Percentiles rank a stretch among this genome's conserved stretches.
These are phyloP conservation scores for Fusarium bactridioides DNA, from an alignment of 2,329 filamentous ascomycete genomes.

Conservation along the genomic window DNA sequence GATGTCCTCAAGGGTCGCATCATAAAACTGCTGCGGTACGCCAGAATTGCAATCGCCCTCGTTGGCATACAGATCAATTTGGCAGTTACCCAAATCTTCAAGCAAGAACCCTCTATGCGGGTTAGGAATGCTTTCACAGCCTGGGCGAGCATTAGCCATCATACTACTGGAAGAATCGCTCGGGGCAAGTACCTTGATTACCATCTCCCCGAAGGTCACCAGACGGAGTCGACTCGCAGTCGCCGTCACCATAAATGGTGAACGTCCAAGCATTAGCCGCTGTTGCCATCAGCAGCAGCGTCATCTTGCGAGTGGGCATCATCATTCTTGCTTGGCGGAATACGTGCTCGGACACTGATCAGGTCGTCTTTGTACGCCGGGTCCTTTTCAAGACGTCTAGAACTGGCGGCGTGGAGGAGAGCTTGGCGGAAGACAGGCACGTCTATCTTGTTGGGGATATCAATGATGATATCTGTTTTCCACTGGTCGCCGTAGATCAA, in stretches of 20 bases:
- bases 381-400: not conserved
- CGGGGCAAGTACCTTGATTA: not conserved
- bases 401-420: not conserved
- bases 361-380: not conserved
- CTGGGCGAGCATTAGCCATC: not conserved
- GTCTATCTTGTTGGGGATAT: not conserved
- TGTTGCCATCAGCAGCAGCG: not conserved
- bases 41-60: not conserved
- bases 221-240: not conserved
- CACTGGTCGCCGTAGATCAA: not conserved
- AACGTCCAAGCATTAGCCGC: not conserved
- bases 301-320: not conserved
- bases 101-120: not conserved
- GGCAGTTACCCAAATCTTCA: not conserved
- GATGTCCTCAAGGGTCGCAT: not conserved
- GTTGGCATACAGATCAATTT: not conserved
- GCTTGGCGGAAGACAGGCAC: not conserved
- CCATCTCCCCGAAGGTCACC: not conserved
- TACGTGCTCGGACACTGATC: not conserved
- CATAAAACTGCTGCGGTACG: not conserved
- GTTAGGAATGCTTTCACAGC: not conserved
- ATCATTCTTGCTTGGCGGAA: not conserved
- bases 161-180: not conserved
- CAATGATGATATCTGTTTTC: conserved; percentile 2
- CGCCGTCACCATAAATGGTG: not conserved